Conservation (phyloP, 495 filamentous ascomycete species). For the Penicillium waksmanii region DNA sequence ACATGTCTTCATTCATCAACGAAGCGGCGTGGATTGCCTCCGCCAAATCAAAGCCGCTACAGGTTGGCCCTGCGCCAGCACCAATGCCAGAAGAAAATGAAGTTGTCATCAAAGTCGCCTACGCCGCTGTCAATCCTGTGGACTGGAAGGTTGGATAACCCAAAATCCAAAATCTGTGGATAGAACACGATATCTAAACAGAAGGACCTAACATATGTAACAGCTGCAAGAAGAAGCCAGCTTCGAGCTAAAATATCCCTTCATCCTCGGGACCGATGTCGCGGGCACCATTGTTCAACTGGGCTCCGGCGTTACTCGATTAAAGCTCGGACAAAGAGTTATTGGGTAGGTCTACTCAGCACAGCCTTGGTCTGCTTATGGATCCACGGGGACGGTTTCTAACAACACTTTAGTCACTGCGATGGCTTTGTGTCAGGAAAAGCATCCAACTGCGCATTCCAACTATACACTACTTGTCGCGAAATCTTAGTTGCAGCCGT, state of each 20-base stretch:
- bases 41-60: constrained; percentile 9
- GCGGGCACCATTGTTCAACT: constrained; percentile 44
- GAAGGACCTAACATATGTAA: neutral
- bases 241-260: constrained; percentile 11
- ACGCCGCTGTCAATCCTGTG: constrained; percentile 24
- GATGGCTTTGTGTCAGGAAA: constrained; percentile 26
- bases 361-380: no score
- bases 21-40: constrained; percentile 18
- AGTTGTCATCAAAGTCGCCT: constrained; percentile 27
- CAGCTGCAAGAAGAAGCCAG: constrained; percentile 10
- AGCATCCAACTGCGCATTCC: constrained; percentile 31
- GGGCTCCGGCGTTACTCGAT: constrained; percentile 35
- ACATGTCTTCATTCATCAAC: constrained; percentile 11
- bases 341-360: constrained; percentile 33
- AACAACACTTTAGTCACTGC: constrained; percentile 15
- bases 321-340: constrained; percentile 47
- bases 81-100: constrained; percentile 24
- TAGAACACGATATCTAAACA: neutral
- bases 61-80: constrained; percentile 18
- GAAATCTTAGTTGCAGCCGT: constrained; percentile 31
- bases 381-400: neutral
- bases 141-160: constrained; percentile 19
- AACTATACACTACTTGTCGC: constrained; percentile 32
- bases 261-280: constrained; percentile 43
- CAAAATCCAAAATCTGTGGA: neutral